phyloP scores from a whole-genome alignment of 2,329 filamentous ascomycete genomes.

The Venturia effusa region DNA sequence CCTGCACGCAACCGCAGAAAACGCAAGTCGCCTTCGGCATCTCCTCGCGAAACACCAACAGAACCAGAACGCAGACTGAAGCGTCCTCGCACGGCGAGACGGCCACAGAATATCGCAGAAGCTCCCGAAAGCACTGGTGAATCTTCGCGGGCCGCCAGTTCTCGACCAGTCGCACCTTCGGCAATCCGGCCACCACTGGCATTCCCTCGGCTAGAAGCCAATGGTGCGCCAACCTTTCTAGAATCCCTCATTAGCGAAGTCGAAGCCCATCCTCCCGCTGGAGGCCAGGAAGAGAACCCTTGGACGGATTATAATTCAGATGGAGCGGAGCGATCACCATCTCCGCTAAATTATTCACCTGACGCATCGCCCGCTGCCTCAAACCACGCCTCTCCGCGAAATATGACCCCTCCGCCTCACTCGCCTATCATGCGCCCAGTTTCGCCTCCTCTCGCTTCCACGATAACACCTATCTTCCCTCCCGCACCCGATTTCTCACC shows the following conservation, averaged over 20 bases:
- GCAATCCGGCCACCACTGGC: conserved; percentile 18
- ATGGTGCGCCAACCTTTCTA: conserved; percentile 61
- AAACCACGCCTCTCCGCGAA: conserved; percentile 55
- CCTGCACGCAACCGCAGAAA: conserved; percentile 44
- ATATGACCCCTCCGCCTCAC: conserved; percentile 59
- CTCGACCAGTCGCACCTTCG: conserved; percentile 18
- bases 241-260: conserved; percentile 83
- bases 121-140: conserved; percentile 15
- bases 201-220: conserved; percentile 16
- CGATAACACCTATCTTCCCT: conserved; percentile 63
- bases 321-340: conserved; percentile 33
- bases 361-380: conserved; percentile 54
- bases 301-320: conserved; percentile 30
- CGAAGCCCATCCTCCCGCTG: conserved; percentile 37
- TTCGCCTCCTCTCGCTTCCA: conserved; percentile 60
- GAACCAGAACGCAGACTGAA: conserved; percentile 70
- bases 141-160: conserved; percentile 20
- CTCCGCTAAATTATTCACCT: conserved; percentile 42
- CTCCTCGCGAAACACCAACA: conserved; percentile 54
- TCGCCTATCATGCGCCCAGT: conserved; percentile 44
- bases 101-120: conserved; percentile 8
- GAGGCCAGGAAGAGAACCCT: conserved; percentile 26
- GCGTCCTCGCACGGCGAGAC: conserved; percentile 56
- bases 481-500: conserved; percentile 61
- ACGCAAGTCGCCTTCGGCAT: conserved; percentile 66